A percentile compares a stretch with the other conserved stretches of the same genome.
These are phyloP conservation scores for Aspergillus bertholletiae DNA, from an alignment of 495 filamentous ascomycete genomes.

Conservation along the genomic window DNA sequence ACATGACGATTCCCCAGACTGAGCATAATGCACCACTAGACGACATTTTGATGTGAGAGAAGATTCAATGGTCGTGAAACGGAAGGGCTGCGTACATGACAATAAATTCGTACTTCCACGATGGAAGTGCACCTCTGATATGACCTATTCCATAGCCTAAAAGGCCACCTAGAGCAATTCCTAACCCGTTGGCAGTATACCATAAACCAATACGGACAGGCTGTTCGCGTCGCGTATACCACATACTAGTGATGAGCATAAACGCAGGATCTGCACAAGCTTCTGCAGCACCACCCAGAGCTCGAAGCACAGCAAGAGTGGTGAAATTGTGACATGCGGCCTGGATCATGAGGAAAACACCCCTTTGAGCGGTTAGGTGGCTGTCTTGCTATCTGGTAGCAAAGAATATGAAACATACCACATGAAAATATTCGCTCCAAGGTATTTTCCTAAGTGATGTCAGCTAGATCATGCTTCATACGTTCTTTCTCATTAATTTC, in stretches of 20 bases:
- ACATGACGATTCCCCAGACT: slow-evolving; percentile 54
- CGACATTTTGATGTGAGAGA: slow-evolving; percentile 16
- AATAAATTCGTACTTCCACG: slow-evolving; percentile 57
- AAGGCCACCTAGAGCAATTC: slow-evolving; percentile 56
- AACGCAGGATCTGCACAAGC: slow-evolving; percentile 43
- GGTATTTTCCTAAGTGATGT: slow-evolving; percentile 45
- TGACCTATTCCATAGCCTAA: slow-evolving; percentile 58
- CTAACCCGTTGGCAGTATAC: slow-evolving; percentile 58
- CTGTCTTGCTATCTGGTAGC: neutral
- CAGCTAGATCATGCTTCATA: slow-evolving; percentile 9
- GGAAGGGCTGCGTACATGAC: slow-evolving; percentile 32
- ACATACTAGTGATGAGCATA: slow-evolving; percentile 41
- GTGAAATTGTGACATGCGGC: slow-evolving; percentile 52
- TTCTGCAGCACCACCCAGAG: slow-evolving; percentile 51
- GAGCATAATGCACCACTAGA: slow-evolving; percentile 50
- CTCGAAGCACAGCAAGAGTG: slow-evolving; percentile 50
- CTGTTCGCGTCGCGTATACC: slow-evolving; percentile 54
- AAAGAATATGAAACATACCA: slow-evolving; percentile 30
- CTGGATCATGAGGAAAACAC: slow-evolving; percentile 54
- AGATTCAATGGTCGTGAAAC: no score
- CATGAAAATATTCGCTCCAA: slow-evolving; percentile 56
- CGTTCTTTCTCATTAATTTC: neutral
- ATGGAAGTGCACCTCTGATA: slow-evolving; percentile 48
- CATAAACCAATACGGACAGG: slow-evolving; percentile 56
- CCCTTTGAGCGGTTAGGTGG: slow-evolving; percentile 26